A percentile compares a stretch with the other conserved stretches of the same genome.
Evolutionary conservation across 106 monocot genomes (phyloP).

Genomic region (Dendrobium chrysotoxum): DNA sequence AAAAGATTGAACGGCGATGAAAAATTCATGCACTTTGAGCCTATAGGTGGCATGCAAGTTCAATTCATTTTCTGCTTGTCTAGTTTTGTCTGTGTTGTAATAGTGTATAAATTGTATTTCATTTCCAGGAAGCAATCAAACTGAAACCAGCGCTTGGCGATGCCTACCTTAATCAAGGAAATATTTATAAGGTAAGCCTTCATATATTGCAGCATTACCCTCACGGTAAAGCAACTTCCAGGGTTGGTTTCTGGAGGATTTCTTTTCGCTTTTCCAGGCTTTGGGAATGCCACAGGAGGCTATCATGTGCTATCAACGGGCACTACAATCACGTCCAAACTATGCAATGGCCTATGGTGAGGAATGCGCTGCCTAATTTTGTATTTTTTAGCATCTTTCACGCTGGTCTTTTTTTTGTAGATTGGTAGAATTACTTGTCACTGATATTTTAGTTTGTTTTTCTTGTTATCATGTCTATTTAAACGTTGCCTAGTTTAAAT

Average conservation of each 20-base stretch:
- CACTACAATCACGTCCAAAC: slow-evolving; percentile 65
- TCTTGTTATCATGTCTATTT: not conserved
- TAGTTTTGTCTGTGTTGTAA: not conserved
- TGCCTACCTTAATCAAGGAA: slow-evolving; percentile 84
- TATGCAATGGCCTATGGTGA: slow-evolving; percentile 83
- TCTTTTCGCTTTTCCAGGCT: slow-evolving; percentile 72
- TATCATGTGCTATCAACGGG: slow-evolving; percentile 80
- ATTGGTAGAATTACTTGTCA: not conserved
- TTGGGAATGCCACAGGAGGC: slow-evolving; percentile 87
- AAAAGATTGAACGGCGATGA: not conserved
- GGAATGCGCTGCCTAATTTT: not conserved
- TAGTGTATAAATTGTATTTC: not conserved
- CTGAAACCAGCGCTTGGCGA: slow-evolving; percentile 79
- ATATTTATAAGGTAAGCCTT: slow-evolving; percentile 87
- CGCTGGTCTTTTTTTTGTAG: not conserved
- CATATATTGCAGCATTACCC: slow-evolving; percentile 20
- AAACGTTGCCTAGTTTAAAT: not conserved
- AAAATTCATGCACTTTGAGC: not conserved
- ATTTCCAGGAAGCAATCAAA: slow-evolving; percentile 86
- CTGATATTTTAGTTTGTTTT: not conserved
- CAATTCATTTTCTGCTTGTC: not conserved
- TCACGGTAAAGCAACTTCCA: slow-evolving; percentile 9
- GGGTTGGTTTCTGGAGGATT: slow-evolving; percentile 22
- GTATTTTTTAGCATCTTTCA: not conserved
- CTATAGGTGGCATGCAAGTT: not conserved